phyloP scores from a whole-genome alignment of 371 early-diverging fungal genomes.

The Mortierella sp. region DNA sequence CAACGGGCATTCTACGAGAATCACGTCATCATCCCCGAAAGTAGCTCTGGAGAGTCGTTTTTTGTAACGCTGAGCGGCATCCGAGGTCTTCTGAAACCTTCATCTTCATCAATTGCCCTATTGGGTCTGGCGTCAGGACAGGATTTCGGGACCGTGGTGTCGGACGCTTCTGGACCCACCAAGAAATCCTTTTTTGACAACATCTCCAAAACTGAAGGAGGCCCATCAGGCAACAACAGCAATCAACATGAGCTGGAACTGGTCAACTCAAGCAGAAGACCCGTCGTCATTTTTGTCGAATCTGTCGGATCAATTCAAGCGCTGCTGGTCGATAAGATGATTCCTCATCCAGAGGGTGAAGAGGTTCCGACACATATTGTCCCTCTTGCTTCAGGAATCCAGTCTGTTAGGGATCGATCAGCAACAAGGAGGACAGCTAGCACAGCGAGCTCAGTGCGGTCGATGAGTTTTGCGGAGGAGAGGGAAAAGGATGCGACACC shows the following conservation, averaged over 20 bases:
- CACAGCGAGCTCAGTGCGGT: conserved; percentile 35
- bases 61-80: conserved; percentile 55
- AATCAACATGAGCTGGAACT: conserved; percentile 17
- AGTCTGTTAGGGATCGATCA: conserved; percentile 24
- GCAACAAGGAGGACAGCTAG: conserved; percentile 33
- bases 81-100: conserved; percentile 35
- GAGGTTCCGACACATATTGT: conserved; percentile 35
- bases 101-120: conserved; percentile 35
- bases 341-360: conserved; percentile 33
- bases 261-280: conserved; percentile 43
- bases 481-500: conserved; percentile 33
- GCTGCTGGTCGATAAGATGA: conserved; percentile 27
- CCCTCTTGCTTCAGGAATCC: conserved; percentile 21
- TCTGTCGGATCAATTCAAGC: conserved; percentile 44
- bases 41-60: conserved; percentile 37
- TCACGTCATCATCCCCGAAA: conserved; percentile 50
- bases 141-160: conserved; percentile 23
- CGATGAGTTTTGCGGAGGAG: conserved; percentile 25
- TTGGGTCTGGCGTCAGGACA: conserved; percentile 33
- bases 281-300: conserved; percentile 39
- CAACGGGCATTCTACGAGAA: conserved; percentile 38
- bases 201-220: conserved; percentile 21
- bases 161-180: conserved; percentile 31
- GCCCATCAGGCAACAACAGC: neutral
- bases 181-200: conserved; percentile 34